Evolutionary conservation across 441 rosid species (phyloP), one percentile per base, ranked within the genome.

Genomic region (Raphanus hybrid): DNA sequence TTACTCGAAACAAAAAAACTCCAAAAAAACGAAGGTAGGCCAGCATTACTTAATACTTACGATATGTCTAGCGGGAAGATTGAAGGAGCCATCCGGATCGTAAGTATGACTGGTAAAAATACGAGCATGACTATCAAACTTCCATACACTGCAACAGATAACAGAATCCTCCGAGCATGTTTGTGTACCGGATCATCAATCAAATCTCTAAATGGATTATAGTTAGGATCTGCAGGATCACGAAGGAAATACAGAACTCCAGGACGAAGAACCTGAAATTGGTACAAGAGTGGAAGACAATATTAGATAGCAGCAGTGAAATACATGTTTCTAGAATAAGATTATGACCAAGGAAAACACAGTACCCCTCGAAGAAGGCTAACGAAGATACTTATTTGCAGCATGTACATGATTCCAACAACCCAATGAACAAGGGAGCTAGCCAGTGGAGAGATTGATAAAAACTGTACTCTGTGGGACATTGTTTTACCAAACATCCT

Each of bases 141-240:
- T 66, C 98, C 99, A 84, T 90, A 90, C 55, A 90, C 98, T 9
- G 97, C 98, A 82, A 95, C 91, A 85, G 39, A 37, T 14, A 93
- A 80, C 84, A 96, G 71, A 80, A 96, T 94, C 76, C 97, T 87
- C 71, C 97, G 94, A 74, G 97, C 98, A 88, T 92, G 98, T 85
- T 93, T 93, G 89, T 92, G 97, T 62, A 93, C 98, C 55, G 99
- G 97, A 87, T 92, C 97, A 81, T 93, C 98, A 74, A 96, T 96
- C 78, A 96, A 85, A 92, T 96, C 97, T 16, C 99, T 95, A 74
- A 96, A 92, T 26, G 98, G 94, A 68, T 92, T 8, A 14, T 34
- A 15, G 4, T 96, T 81, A 87, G 59, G 59, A 54, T 96, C 97
- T 63, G 97, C 97, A 11, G 99, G 98, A 84, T 96, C 98, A 35